A percentile compares a stretch with the other conserved stretches of the same genome.
phyloP scores from a whole-genome alignment of 495 filamentous ascomycete species.

The Pyrenula aspistea region DNA sequence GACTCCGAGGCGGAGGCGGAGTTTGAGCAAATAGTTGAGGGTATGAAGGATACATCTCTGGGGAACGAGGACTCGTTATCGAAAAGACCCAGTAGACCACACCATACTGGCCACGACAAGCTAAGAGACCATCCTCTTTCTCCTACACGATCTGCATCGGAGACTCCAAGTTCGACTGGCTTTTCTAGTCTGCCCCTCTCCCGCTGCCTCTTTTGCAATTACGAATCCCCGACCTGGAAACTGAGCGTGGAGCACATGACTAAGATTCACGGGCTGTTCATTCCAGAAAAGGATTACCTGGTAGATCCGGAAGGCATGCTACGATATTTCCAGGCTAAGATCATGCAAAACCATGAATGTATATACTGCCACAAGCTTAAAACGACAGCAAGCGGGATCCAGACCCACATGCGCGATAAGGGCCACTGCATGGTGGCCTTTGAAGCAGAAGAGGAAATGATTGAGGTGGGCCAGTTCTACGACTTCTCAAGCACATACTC shows the following conservation, averaged over 20 bases:
- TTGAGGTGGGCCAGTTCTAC: slow-evolving; percentile 96
- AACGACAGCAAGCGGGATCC: slow-evolving; percentile 59
- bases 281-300: slow-evolving; percentile 76
- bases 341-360: slow-evolving; percentile 66
- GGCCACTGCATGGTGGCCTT: slow-evolving; percentile 95
- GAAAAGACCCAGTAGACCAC: slow-evolving; percentile 42
- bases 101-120: slow-evolving; percentile 32
- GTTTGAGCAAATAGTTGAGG: slow-evolving; percentile 66
- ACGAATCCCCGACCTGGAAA: slow-evolving; percentile 54
- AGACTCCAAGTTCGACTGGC: slow-evolving; percentile 19
- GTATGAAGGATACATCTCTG: slow-evolving; percentile 61
- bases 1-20: slow-evolving; percentile 59
- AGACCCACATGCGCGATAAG: slow-evolving; percentile 95
- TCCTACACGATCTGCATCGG: slow-evolving; percentile 7
- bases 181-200: slow-evolving; percentile 33
- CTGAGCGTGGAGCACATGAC: slow-evolving; percentile 82
- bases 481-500: slow-evolving; percentile 94
- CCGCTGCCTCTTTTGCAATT: slow-evolving; percentile 85
- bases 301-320: slow-evolving; percentile 72
- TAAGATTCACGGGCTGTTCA: slow-evolving; percentile 88
- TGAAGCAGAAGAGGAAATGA: slow-evolving; percentile 75
- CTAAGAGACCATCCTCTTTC: slow-evolving; percentile 27
- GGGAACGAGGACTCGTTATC: slow-evolving; percentile 41
- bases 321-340: slow-evolving; percentile 60
- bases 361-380: slow-evolving; percentile 73